A percentile compares a stretch with the other conserved stretches of the same genome.
These are phyloP conservation scores for Erythrophleum ivorense DNA, from an alignment of 331 rosid species.

Conservation along the genomic window DNA sequence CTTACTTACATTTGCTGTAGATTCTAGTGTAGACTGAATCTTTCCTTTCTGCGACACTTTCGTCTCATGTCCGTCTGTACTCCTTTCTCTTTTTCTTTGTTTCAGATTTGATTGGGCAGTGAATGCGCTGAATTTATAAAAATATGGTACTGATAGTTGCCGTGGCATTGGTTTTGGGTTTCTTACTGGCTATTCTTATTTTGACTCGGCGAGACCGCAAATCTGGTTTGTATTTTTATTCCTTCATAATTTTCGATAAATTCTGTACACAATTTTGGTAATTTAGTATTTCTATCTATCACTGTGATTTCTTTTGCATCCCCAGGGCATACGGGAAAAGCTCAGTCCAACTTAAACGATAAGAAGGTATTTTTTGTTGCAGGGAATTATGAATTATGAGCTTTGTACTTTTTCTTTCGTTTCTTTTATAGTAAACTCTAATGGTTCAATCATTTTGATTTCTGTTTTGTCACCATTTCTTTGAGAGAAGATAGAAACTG, in stretches of 20 bases:
- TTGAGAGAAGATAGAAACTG: not conserved
- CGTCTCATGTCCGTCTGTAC: not conserved
- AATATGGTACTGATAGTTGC: conserved; percentile 55
- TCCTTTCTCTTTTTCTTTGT: conserved; percentile 19
- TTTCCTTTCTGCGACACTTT: not conserved
- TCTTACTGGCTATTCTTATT: conserved; percentile 57
- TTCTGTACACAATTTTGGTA: not conserved
- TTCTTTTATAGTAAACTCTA: not conserved
- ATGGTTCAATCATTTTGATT: not conserved
- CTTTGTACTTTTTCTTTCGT: not conserved
- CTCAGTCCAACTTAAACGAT: conserved; percentile 42
- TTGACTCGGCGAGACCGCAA: conserved; percentile 52
- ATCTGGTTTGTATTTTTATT: conserved; percentile 51
- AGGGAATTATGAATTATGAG: not conserved
- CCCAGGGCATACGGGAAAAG: conserved; percentile 53
- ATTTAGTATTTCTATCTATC: conserved; percentile 2
- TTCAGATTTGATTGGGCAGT: conserved; percentile 38
- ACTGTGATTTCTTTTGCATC: conserved; percentile 17
- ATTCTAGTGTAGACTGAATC: not conserved
- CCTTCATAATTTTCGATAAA: not conserved
- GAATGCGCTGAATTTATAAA: conserved; percentile 32
- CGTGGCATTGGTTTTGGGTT: conserved; percentile 62
- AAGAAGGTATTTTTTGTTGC: conserved; percentile 52
- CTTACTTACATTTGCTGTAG: not conserved
- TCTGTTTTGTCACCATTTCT: not conserved